A percentile compares a stretch with the other conserved stretches of the same genome.
Evolutionary conservation across 805 yeast species (phyloP).

Genomic region (Yarrowia osloensis): DNA sequence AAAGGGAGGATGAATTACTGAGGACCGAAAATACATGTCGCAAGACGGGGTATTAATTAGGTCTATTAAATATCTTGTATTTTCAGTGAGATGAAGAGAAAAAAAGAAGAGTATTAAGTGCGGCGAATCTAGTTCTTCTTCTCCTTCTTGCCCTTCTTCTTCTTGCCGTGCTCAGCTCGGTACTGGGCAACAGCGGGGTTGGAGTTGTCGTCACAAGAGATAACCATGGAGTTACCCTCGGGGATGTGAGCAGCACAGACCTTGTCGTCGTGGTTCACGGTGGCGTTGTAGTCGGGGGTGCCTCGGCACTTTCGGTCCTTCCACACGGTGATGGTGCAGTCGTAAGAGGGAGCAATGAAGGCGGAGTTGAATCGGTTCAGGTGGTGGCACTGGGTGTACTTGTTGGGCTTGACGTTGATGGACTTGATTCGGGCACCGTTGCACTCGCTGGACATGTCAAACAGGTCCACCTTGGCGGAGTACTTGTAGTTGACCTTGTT

Average conservation of each 20-base stretch:
- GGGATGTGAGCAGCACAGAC: slow-evolving; percentile 25
- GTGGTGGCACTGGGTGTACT: slow-evolving; percentile 27
- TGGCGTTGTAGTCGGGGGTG: slow-evolving; percentile 26
- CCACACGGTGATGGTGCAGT: slow-evolving; percentile 28
- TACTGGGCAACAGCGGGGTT: slow-evolving; percentile 11
- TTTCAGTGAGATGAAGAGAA: slow-evolving; percentile 13
- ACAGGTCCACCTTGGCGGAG: slow-evolving; percentile 30
- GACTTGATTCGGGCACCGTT: slow-evolving; percentile 31
- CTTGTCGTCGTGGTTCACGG: slow-evolving; percentile 26
- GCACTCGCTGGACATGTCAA: slow-evolving; percentile 24
- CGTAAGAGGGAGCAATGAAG: slow-evolving; percentile 25
- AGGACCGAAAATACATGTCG: not conserved
- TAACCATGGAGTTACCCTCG: slow-evolving; percentile 12
- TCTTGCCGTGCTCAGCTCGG: slow-evolving; percentile 10
- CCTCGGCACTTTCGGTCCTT: slow-evolving; percentile 30
- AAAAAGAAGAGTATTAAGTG: not conserved
- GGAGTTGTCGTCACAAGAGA: slow-evolving; percentile 24
- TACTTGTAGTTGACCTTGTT: slow-evolving; percentile 31
- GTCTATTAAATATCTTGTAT: slow-evolving; percentile 18
- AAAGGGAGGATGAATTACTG: slow-evolving; percentile 10
- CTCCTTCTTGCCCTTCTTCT: slow-evolving; percentile 11
- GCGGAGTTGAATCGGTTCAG: slow-evolving; percentile 1
- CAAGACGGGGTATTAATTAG: slow-evolving; percentile 7
- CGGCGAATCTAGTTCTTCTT: slow-evolving; percentile 9
- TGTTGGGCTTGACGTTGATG: slow-evolving; percentile 31